phyloP scores from a whole-genome alignment of 1,284 basidiomycete genomes.

The Malassezia restricta region DNA sequence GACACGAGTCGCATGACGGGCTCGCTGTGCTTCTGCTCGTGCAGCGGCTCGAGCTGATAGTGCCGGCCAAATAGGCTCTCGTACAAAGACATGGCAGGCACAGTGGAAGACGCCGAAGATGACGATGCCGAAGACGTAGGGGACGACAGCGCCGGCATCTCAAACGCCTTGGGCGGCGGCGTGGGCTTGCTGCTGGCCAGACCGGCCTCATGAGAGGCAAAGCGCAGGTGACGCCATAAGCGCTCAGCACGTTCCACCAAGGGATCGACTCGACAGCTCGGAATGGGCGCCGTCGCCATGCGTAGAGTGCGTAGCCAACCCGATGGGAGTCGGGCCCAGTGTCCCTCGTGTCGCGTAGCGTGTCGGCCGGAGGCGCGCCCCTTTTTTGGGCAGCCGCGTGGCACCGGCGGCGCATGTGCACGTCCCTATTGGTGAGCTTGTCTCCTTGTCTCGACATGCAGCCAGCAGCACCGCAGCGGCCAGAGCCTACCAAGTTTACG shows the following conservation, averaged over 20 bases:
- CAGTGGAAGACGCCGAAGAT: background rate
- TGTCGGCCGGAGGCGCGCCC: slow-evolving; percentile 3
- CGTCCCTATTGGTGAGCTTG: background rate
- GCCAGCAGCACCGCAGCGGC: background rate
- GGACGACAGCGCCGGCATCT: too few species aligned
- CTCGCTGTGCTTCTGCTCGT: background rate
- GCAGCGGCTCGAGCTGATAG: background rate
- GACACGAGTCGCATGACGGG: background rate
- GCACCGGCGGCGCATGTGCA: background rate
- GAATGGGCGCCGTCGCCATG: too few species aligned
- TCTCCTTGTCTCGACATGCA: background rate
- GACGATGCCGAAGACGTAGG: background rate
- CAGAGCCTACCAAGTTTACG: slow-evolving; percentile 1
- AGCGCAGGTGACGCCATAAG: slow-evolving; percentile 1
- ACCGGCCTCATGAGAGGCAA: slow-evolving; percentile 7
- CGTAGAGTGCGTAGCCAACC: too few species aligned
- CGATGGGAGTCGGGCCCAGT: too few species aligned
- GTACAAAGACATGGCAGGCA: background rate
- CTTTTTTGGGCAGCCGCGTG: background rate
- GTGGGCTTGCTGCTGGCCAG: background rate
- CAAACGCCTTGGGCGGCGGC: too few species aligned
- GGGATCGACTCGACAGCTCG: background rate
- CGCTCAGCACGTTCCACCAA: slow-evolving; percentile 2
- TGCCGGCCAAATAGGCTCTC: background rate
- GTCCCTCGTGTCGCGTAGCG: slow-evolving; percentile 3